Conservation (phyloP, 2,329 filamentous ascomycete species). For the Colletotrichum phormii region DNA sequence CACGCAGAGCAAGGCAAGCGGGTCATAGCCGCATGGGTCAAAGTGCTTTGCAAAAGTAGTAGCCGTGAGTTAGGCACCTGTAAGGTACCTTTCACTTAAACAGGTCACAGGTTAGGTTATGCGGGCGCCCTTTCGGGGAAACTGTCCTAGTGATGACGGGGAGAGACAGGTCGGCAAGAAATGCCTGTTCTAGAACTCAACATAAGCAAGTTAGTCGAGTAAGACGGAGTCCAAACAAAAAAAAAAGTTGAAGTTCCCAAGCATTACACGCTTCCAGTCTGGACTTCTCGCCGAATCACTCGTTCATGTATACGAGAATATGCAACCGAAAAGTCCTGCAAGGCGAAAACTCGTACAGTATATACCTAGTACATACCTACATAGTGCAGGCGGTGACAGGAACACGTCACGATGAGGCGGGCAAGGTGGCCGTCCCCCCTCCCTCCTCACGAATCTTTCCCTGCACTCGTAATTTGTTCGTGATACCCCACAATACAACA, state of each 20-base stretch:
- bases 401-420: neutral
- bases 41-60: neutral
- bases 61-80: too few species aligned
- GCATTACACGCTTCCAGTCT: neutral
- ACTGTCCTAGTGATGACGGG: neutral
- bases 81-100: neutral
- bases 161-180: neutral
- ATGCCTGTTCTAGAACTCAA: neutral
- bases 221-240: neutral
- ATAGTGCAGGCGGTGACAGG: conserved; percentile 4
- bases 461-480: neutral
- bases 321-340: neutral
- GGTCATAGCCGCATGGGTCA: neutral
- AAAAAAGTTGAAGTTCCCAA: neutral
- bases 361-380: neutral
- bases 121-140: neutral
- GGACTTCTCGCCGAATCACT: neutral
- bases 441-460: neutral
- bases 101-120: neutral
- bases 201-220: neutral
- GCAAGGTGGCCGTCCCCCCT: neutral
- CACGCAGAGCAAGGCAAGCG: neutral
- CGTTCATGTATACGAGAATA: neutral
- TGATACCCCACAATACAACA: neutral
- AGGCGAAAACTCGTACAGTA: neutral